Evolutionary conservation across 2,329 filamentous ascomycete species (phyloP).

Genomic region (Aspergillus novoparasiticus): DNA sequence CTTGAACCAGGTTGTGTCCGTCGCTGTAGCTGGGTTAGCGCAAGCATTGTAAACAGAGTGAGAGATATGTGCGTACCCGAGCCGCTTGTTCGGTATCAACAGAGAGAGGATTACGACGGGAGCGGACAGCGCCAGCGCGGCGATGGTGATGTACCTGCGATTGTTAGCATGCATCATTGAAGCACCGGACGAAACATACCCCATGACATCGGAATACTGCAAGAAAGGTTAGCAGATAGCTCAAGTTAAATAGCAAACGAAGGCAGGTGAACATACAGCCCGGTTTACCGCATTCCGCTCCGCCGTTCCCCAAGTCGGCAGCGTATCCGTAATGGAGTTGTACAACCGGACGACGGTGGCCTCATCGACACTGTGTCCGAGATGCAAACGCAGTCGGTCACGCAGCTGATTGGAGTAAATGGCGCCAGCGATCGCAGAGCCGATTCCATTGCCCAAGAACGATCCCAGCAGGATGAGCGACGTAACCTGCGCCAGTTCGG

Average conservation of each 20-base stretch:
- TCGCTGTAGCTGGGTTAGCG: conserved; percentile 14
- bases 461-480: conserved; percentile 48
- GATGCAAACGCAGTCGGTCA: conserved; percentile 35
- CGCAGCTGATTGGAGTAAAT: conserved; percentile 55
- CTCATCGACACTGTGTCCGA: conserved; percentile 36
- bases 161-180: conserved; percentile 5
- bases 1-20: conserved; percentile 24
- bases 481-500: conserved; percentile 52
- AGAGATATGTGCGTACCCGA: conserved; percentile 22
- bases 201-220: conserved; percentile 36
- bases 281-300: conserved; percentile 47
- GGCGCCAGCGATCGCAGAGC: conserved; percentile 49
- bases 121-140: conserved; percentile 31
- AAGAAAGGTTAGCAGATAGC: conserved; percentile 9
- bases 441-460: conserved; percentile 42
- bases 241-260: background rate
- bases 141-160: conserved; percentile 32
- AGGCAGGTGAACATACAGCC: conserved; percentile 29
- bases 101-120: conserved; percentile 30
- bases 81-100: conserved; percentile 30
- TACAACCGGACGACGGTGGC: conserved; percentile 42
- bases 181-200: conserved; percentile 9
- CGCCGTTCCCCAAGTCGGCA: conserved; percentile 45
- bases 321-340: conserved; percentile 49
- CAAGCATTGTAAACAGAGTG: background rate